Evolutionary conservation across 1,284 basidiomycete species (phyloP).

Genomic region (Veloboletus limbatus): DNA sequence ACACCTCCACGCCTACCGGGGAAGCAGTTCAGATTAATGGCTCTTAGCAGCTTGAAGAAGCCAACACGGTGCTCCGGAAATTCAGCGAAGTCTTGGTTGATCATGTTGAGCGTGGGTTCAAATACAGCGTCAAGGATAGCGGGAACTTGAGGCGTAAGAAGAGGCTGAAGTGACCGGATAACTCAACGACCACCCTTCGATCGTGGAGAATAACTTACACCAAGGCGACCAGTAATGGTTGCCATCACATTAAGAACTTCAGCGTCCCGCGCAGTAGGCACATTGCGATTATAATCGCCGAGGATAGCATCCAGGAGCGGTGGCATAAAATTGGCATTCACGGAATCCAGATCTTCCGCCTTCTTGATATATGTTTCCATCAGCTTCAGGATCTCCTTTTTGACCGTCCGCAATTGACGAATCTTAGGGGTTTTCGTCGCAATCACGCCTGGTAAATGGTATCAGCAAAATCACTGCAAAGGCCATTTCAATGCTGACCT

Average conservation of each 20-base stretch:
- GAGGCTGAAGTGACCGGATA: constrained; percentile 44
- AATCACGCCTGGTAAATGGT: constrained; percentile 61
- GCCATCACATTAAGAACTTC: constrained; percentile 99
- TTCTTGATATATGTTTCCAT: constrained; percentile 98
- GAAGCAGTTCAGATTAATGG: constrained; percentile 96
- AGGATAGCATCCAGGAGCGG: constrained; percentile 95
- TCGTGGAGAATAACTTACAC: constrained; percentile 51
- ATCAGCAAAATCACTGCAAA: constrained; percentile 3
- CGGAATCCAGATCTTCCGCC: constrained; percentile 92
- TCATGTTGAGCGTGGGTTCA: constrained; percentile 97
- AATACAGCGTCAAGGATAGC: constrained; percentile 97
- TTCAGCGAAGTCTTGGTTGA: constrained; percentile 98
- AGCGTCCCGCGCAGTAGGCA: constrained; percentile 91
- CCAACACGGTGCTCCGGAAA: constrained; percentile 97
- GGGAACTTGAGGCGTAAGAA: constrained; percentile 93
- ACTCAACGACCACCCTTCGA: constrained; percentile 5
- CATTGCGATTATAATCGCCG: constrained; percentile 95
- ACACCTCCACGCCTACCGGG: constrained; percentile 58
- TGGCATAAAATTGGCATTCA: constrained; percentile 92
- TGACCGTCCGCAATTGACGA: constrained; percentile 92
- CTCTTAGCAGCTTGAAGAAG: constrained; percentile 94
- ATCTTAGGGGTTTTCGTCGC: constrained; percentile 99
- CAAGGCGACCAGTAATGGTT: constrained; percentile 87
- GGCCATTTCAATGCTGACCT: constrained; percentile 45
- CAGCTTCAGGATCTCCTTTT: constrained; percentile 96